Evolutionary conservation across 192 early-diverging fungal species (phyloP).

Genomic region (Coemansia sp.): DNA sequence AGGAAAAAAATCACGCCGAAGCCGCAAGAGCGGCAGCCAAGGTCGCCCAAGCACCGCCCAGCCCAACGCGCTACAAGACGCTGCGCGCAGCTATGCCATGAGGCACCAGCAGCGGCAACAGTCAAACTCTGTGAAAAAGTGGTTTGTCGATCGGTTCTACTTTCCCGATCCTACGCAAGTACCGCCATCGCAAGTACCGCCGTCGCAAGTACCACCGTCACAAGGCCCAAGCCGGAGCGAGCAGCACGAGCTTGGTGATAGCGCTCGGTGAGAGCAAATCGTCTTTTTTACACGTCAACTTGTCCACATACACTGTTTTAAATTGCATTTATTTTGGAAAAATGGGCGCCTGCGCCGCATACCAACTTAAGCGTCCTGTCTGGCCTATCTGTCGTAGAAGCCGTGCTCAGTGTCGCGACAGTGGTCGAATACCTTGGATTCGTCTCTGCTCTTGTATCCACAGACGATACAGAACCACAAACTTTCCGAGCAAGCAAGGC

Average conservation of each 20-base stretch:
- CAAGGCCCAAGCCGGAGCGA: conserved; percentile 18
- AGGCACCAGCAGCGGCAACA: conserved; percentile 48
- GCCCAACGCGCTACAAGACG: conserved; percentile 33
- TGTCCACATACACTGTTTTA: not conserved
- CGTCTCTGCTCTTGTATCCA: conserved; percentile 18
- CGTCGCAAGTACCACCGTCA: conserved; percentile 50
- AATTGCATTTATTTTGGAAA: not conserved
- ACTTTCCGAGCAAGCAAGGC: conserved; percentile 15
- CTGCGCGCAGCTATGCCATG: conserved; percentile 46
- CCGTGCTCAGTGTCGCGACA: conserved; percentile 15
- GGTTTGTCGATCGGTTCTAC: conserved; percentile 55
- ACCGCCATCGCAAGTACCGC: conserved; percentile 32
- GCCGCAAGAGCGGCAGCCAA: conserved; percentile 24
- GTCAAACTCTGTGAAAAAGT: conserved; percentile 39
- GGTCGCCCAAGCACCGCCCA: conserved; percentile 11
- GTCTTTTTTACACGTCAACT: not conserved
- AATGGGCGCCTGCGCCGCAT: not conserved
- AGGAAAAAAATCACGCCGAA: conserved; percentile 29
- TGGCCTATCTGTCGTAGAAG: conserved; percentile 21
- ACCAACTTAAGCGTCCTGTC: not conserved
- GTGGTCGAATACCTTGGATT: conserved; percentile 21
- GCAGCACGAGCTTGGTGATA: conserved; percentile 30
- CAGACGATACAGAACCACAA: conserved; percentile 35
- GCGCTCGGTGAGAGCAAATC: not conserved
- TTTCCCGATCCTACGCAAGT: conserved; percentile 53